Conservation (phyloP, 345 rosid species). For the Hirschfeldia incana region DNA sequence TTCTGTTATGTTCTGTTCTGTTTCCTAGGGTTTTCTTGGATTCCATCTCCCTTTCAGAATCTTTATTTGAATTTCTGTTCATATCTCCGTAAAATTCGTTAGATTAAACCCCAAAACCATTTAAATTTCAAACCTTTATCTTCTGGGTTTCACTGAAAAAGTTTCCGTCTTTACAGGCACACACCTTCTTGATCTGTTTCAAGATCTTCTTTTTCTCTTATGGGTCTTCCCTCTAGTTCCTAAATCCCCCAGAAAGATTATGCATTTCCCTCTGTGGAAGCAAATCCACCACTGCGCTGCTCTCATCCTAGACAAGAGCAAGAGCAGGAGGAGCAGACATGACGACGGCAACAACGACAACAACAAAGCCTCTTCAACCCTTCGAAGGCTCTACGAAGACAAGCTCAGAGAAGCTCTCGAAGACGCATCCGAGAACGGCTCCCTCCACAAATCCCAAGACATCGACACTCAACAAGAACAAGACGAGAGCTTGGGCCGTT, state of each 20-base stretch:
- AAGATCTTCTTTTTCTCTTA: slow-evolving; percentile 7
- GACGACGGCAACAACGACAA: no score
- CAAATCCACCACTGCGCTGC: slow-evolving; percentile 98
- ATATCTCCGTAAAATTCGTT: slow-evolving; percentile 13
- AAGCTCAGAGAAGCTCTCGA: slow-evolving; percentile 82
- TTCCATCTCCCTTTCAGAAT: not conserved
- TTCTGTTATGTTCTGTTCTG: not conserved
- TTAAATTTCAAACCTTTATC: not conserved
- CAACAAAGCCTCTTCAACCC: slow-evolving; percentile 23
- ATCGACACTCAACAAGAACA: slow-evolving; percentile 61
- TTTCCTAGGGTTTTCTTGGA: not conserved
- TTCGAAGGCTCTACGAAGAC: slow-evolving; percentile 73
- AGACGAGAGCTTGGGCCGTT: slow-evolving; percentile 52
- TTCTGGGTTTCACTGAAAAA: slow-evolving; percentile 35
- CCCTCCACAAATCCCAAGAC: slow-evolving; percentile 66
- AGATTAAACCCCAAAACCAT: not conserved
- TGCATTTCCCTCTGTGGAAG: slow-evolving; percentile 98
- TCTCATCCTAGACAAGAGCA: slow-evolving; percentile 82
- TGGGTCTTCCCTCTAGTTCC: slow-evolving; percentile 2
- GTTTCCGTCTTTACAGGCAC: slow-evolving; percentile 31
- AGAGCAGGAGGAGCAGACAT: slow-evolving; percentile 64
- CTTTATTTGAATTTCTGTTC: not conserved
- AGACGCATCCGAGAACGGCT: slow-evolving; percentile 88
- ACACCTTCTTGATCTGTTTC: slow-evolving; percentile 30
- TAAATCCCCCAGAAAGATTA: slow-evolving; percentile 2